Evolutionary conservation across 2,329 filamentous ascomycete species (phyloP).

Genomic region (Penicillium sp.): DNA sequence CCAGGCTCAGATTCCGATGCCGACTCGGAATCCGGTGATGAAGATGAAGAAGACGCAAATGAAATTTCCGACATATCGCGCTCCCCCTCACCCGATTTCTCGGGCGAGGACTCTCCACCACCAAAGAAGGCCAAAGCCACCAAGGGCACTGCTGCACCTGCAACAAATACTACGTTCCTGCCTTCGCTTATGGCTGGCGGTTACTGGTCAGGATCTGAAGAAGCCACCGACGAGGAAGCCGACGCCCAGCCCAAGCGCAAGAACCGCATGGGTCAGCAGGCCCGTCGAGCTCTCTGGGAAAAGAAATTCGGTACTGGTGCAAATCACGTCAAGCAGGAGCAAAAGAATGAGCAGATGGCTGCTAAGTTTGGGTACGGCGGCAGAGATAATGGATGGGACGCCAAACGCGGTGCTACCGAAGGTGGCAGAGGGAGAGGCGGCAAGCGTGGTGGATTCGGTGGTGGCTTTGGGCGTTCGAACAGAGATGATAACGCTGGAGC

Average conservation of each 20-base stretch:
- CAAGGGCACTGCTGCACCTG: constrained; percentile 22
- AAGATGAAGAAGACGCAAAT: constrained; percentile 21
- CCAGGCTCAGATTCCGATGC: constrained; percentile 28
- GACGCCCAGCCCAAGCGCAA: constrained; percentile 50
- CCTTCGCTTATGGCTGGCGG: constrained; percentile 63
- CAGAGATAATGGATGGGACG: constrained; percentile 60
- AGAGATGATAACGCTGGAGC: constrained; percentile 9
- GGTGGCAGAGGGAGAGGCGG: constrained; percentile 29
- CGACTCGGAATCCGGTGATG: constrained; percentile 29
- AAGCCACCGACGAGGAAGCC: constrained; percentile 48
- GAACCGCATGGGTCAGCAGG: constrained; percentile 65
- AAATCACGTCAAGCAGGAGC: constrained; percentile 57
- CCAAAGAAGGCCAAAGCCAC: constrained; percentile 28
- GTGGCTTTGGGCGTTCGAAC: constrained; percentile 12
- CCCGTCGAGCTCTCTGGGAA: constrained; percentile 62
- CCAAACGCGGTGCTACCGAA: constrained; percentile 56
- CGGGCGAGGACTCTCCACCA: constrained; percentile 18
- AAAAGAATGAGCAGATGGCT: constrained; percentile 38
- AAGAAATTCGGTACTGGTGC: constrained; percentile 62
- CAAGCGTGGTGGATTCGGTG: constrained; percentile 18
- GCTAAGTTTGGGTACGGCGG: constrained; percentile 31
- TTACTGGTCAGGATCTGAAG: constrained; percentile 65
- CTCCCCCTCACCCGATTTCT: constrained; percentile 33
- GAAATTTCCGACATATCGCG: constrained; percentile 37
- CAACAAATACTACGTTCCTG: constrained; percentile 56